Evolutionary conservation across 2,329 filamentous ascomycete genomes (phyloP), one percentile per base, ranked within the genome.

Genomic region (Botrytis elliptica): DNA sequence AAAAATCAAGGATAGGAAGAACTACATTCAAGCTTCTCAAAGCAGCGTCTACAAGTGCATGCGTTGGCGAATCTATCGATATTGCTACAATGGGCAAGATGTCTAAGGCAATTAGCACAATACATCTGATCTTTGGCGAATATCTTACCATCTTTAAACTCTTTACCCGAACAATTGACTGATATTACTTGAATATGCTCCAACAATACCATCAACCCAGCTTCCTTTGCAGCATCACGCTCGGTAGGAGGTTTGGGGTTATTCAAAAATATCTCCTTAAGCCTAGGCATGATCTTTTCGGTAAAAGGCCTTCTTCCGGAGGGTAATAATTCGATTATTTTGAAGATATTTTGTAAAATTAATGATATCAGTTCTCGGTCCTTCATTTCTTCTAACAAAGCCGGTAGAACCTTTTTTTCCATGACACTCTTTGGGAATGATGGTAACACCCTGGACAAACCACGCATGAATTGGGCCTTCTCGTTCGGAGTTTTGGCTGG

Each of bases 371-470:
- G 86, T 62, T 97, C 95, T 69, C 90, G 91, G 79, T 99, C 96
- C 80, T 99, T 98, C 82, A 94, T 90, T 83, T 99, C 95, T 72
- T 99, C 96, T 4, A 99, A 84, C 64, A 99, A 83, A 0, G 93
- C 95, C 0, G 94, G 94, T 4, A 99, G 84, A 12, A 99, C 87
- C 82, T 99, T 99, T 84, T 94, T 97, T 81, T 98, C 96, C 81
- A 98, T 89, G 2, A 99, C 95, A 0, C 93, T 94, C 76, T 93
- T 94, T 3, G 96, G 96, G 79, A 99, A 99, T 49, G 96, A 96
- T 0, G 93, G 92, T 73, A 99, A 84, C 18, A 99, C 94, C 71
- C 94, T 92, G 77, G 92, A 91, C 16, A 99, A 85, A 0, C 96
- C 96, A 72, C 94, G 90, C 88, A 99, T 89, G 81, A 99, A 99